Evolutionary conservation across 805 yeast species (phyloP), one percentile per base, ranked within the genome.

Genomic region (Jamesozyma hellenica): DNA sequence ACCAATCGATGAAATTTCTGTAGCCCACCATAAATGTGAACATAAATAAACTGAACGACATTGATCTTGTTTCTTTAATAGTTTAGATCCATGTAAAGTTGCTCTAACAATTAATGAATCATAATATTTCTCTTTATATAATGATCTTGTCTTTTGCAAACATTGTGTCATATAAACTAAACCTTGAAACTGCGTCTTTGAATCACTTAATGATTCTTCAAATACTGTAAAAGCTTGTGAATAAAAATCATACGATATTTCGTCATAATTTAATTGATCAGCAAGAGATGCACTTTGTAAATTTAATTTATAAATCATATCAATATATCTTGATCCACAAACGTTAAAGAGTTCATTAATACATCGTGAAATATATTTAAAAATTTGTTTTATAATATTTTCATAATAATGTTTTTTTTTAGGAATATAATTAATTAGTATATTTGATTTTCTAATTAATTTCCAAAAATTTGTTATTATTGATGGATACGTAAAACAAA

Each of bases 1-100:
- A 5, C 73, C 40, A 60, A 51, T 2, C 61, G 67, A 16, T 71
- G 66, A 14, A 69, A 49, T 45, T 71, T 82, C 87, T 18, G 80
- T 77, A 53, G 90, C 82, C 92, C 94, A 84, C 96, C 96, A 92
- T 36, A 92, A 64, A 61, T 92, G 96, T 1, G 95, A 79, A 32
- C 95, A 88, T 38, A 75, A 62, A 56, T 82, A 85, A 4, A 61
- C 94, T 0, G 95, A 79, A 13, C 96, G 75, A 58, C 96, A 88
- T 60, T 92, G 98, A 53, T 90, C 97, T 28, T 92, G 87, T 58
- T 90, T 90, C 59, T 84, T 86, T 52, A 90, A 68, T 37, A 92
- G 68, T 59, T 84, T 85, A 12, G 95, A 84, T 4, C 95, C 94
- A 52, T 86, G 85, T 35, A 88, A 64, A 1, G 96, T 86, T 35